phyloP scores from a whole-genome alignment of 2,329 filamentous ascomycete species.

The Aspergillus novofumigatus region DNA sequence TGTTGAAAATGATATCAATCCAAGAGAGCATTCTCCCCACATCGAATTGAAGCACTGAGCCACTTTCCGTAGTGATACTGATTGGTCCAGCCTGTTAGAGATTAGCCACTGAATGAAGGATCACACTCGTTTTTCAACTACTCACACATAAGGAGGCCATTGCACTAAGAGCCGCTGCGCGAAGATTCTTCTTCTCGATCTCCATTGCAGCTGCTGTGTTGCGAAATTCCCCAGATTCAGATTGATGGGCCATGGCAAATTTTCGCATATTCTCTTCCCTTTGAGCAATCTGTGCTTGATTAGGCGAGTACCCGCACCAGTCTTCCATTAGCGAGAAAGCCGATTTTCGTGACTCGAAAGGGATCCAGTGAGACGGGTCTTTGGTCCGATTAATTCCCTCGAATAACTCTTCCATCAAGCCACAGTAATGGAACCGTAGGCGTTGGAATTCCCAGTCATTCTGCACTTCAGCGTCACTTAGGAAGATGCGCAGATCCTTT shows the following conservation, averaged over 20 bases:
- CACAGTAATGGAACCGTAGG: conserved; percentile 87
- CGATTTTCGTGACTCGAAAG: conserved; percentile 92
- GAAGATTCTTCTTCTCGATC: conserved; percentile 90
- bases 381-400: conserved; percentile 82
- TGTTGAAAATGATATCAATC: conserved; percentile 93
- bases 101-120: conserved; percentile 10
- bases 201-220: conserved; percentile 87
- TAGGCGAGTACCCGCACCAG: conserved; percentile 96
- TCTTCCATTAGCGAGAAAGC: conserved; percentile 97
- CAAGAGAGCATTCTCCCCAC: conserved; percentile 87
- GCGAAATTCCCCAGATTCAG: conserved; percentile 66
- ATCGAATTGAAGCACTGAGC: conserved; percentile 84
- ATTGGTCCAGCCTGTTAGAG: conserved; percentile 59
- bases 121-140: conserved; percentile 34
- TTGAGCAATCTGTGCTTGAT: conserved; percentile 74
- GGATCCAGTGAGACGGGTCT: conserved; percentile 90
- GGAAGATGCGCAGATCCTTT: conserved; percentile 86
- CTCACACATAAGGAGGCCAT: conserved; percentile 91
- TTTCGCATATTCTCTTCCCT: conserved; percentile 85
- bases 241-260: conserved; percentile 74
- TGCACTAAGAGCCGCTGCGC: conserved; percentile 84
- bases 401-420: conserved; percentile 86
- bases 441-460: conserved; percentile 93
- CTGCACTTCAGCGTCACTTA: conserved; percentile 92
- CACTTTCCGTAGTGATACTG: conserved; percentile 81